phyloP scores from a whole-genome alignment of 2,329 filamentous ascomycete species.

The Xylaria sp. region DNA sequence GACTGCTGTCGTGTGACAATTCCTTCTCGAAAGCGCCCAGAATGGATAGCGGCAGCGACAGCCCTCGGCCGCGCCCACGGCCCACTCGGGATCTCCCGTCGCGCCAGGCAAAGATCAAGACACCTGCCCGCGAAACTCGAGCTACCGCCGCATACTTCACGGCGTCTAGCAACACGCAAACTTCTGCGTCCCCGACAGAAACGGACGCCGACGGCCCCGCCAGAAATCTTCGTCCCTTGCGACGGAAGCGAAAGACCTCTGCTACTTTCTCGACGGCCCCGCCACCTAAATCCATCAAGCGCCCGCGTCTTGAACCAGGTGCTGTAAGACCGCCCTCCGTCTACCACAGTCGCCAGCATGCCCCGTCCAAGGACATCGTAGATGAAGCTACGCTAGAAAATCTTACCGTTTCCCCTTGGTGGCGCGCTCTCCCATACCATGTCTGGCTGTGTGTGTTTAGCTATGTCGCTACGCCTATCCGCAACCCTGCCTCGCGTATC shows the following conservation, averaged over 20 bases:
- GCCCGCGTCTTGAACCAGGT: constrained; percentile 10
- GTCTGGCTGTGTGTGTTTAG: constrained; percentile 73
- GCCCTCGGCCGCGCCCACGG: constrained; percentile 25
- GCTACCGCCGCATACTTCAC: constrained; percentile 36
- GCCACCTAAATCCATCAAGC: constrained; percentile 17
- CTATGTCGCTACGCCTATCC: constrained; percentile 66
- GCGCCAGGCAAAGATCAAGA: constrained; percentile 40
- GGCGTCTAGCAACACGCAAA: constrained; percentile 19
- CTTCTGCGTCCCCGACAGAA: constrained; percentile 20
- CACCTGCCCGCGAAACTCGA: constrained; percentile 35
- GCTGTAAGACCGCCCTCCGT: neutral
- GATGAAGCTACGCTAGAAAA: constrained; percentile 10
- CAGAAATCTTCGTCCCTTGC: constrained; percentile 5
- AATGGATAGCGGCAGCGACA: constrained; percentile 33
- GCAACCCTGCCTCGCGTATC: constrained; percentile 49
- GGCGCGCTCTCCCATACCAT: constrained; percentile 62
- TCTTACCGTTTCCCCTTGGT: constrained; percentile 62
- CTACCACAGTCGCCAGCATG: neutral
- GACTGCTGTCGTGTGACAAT: constrained; percentile 19
- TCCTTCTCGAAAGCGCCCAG: neutral
- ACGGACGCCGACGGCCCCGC: constrained; percentile 17
- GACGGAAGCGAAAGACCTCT: constrained; percentile 19
- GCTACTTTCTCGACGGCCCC: neutral
- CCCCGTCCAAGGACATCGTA: constrained; percentile 2
- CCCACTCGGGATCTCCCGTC: constrained; percentile 36